These are phyloP conservation scores for Blastomyces gilchristii DNA, from an alignment of 2,329 filamentous ascomycete genomes.

Conservation along the genomic window DNA sequence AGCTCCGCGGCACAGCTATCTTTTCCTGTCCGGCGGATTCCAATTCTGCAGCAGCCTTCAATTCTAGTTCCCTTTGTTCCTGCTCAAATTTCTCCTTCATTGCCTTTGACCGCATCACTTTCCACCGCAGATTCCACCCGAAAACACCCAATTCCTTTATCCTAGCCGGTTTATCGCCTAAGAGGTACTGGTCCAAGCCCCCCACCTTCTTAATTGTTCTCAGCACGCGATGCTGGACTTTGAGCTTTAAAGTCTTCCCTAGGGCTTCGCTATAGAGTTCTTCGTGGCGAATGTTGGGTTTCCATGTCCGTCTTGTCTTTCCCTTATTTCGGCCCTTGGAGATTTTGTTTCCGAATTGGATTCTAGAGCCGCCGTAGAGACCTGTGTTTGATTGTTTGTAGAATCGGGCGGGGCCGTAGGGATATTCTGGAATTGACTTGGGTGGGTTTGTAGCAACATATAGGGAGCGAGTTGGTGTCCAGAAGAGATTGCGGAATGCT, in stretches of 20 bases:
- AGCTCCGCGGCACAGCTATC: slow-evolving; percentile 18
- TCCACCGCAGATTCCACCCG: slow-evolving; percentile 84
- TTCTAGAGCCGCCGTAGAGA: slow-evolving; percentile 38
- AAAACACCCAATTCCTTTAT: slow-evolving; percentile 79
- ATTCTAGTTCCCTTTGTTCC: slow-evolving; percentile 55
- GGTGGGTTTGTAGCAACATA: neutral
- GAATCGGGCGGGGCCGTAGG: slow-evolving; percentile 34
- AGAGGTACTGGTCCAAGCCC: slow-evolving; percentile 81
- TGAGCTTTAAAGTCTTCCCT: slow-evolving; percentile 34
- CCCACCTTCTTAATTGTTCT: slow-evolving; percentile 67
- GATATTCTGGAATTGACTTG: slow-evolving; percentile 26
- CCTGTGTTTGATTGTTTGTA: slow-evolving; percentile 40
- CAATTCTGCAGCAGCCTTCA: slow-evolving; percentile 42
- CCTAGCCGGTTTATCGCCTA: slow-evolving; percentile 65
- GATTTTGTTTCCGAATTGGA: slow-evolving; percentile 43
- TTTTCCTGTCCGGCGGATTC: slow-evolving; percentile 31
- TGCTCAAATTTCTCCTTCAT: slow-evolving; percentile 56
- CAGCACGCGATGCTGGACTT: slow-evolving; percentile 37
- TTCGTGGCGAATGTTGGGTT: slow-evolving; percentile 40
- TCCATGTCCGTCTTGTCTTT: slow-evolving; percentile 41
- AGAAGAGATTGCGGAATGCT: slow-evolving; percentile 1
- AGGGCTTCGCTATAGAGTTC: slow-evolving; percentile 38
- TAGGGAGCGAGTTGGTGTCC: neutral
- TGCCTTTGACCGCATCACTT: slow-evolving; percentile 66
- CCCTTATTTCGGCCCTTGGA: slow-evolving; percentile 40